Conservation (phyloP, 1,139 yeast species). For the Blastobotrys niveus region DNA sequence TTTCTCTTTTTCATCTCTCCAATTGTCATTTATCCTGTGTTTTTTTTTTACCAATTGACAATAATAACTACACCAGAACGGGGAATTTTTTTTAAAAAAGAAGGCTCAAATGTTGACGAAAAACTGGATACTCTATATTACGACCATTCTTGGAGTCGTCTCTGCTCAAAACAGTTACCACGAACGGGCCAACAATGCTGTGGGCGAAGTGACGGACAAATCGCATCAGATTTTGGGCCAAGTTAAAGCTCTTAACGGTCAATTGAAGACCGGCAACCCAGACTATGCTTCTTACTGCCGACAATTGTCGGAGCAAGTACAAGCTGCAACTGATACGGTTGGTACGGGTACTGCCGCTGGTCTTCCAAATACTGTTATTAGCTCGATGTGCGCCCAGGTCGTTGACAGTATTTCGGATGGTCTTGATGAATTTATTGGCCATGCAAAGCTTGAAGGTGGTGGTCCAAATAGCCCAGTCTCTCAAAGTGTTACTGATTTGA, state of each 20-base stretch:
- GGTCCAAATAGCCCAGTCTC: too few relatives aligned
- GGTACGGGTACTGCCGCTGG: slow-evolving; percentile 16
- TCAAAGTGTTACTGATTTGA: too few relatives aligned
- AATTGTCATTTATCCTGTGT: too few relatives aligned
- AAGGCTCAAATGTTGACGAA: neutral
- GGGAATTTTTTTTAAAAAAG: neutral
- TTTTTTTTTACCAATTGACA: too few relatives aligned
- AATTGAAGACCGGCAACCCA: neutral
- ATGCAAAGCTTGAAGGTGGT: too few relatives aligned
- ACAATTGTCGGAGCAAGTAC: neutral
- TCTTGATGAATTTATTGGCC: slow-evolving; percentile 24
- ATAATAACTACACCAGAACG: too few relatives aligned
- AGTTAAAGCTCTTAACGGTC: neutral
- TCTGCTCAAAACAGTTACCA: neutral
- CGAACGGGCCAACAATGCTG: slow-evolving; percentile 17
- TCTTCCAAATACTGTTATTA: slow-evolving; percentile 22
- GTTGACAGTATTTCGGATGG: slow-evolving; percentile 31
- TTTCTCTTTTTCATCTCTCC: too few relatives aligned
- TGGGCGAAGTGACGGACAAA: slow-evolving; percentile 22
- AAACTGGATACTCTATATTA: neutral
- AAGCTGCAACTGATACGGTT: neutral
- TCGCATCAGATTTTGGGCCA: slow-evolving; percentile 18
- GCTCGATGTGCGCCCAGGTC: slow-evolving; percentile 26
- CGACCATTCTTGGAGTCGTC: too few relatives aligned
- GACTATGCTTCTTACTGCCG: neutral